A percentile compares a stretch with the other conserved stretches of the same genome.
These are phyloP conservation scores for Neurospora terricola DNA, from an alignment of 495 filamentous ascomycete genomes.

Conservation along the genomic window DNA sequence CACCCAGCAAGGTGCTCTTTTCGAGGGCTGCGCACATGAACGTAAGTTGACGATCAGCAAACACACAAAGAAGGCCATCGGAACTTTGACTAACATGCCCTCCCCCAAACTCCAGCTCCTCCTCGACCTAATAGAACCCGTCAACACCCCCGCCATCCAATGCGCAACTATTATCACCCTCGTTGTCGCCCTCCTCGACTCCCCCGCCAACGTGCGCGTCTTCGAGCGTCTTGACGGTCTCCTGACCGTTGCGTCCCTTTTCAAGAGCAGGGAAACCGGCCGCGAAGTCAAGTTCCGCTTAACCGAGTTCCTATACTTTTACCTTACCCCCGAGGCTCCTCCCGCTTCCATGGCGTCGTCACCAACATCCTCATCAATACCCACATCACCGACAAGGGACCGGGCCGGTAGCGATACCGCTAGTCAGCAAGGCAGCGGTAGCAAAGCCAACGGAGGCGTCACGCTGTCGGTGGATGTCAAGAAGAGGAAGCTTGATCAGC, in stretches of 20 bases:
- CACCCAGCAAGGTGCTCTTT: constrained; percentile 83
- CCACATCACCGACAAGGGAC: constrained; percentile 29
- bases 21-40: constrained; percentile 92
- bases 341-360: constrained; percentile 31
- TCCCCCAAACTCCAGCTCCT: constrained; percentile 46
- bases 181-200: constrained; percentile 75
- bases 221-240: constrained; percentile 93
- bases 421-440: constrained; percentile 6
- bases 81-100: not conserved
- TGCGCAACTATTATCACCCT: constrained; percentile 81
- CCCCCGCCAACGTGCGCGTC: constrained; percentile 74
- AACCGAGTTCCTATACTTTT: constrained; percentile 95
- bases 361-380: constrained; percentile 19
- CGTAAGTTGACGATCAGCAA: constrained; percentile 27
- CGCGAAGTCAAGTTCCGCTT: constrained; percentile 86
- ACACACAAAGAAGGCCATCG: not conserved
- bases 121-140: constrained; percentile 86
- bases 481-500: constrained; percentile 67
- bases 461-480: constrained; percentile 80
- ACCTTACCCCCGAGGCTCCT: constrained; percentile 85
- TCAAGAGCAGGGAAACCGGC: constrained; percentile 72
- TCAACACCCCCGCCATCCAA: constrained; percentile 86
- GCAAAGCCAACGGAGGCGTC: constrained; percentile 6
- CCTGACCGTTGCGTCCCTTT: constrained; percentile 84
- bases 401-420: constrained; percentile 21